Evolutionary conservation across 148 eudicot genomes (phyloP), one percentile per base, ranked within the genome.

Genomic region (Heliamphora exappendiculata): DNA sequence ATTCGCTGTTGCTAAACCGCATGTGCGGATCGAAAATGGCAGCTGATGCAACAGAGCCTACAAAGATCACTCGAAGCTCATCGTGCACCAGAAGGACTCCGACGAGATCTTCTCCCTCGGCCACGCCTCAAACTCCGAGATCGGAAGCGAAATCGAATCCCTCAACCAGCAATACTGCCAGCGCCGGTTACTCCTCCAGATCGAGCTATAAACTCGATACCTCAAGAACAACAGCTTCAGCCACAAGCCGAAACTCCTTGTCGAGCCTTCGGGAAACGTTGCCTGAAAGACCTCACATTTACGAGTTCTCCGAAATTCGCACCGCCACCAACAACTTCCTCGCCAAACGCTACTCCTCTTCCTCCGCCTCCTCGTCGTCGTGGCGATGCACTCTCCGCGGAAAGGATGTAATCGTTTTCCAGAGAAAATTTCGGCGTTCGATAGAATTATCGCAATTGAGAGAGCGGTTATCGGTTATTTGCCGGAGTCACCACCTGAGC

Each of bases 311-410:
- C 55, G 93, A 94, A 41, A 85, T 94, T 29, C 93, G 95, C 34
- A 29, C 83, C 66, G 91, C 97, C 66, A 94, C 98, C 63, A 94
- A 94, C 84, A 94, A 94, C 58, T 94, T 94, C 84, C 91, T 91
- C 72, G 53, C 88, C 31, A 88, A 84, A n/a, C 82, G 83, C 65
- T 42, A 75, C 78, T 70, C 80, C 59, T 79, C 75, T 67, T 70
- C 80, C 54, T 78, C 75, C 74, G 34, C 80, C 49, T 78, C 90
- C 9, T 64, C 93, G 14, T 82, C 89, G 0, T 88, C 88, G 6
- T 93, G 98, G 97, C 87, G 87, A 0, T 89, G 89, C 71, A 33
- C 68, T 19, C 81, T 93, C 37, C 86, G 77, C 49, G 82, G 79
- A 64, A 86, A 87, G 44, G 84, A 91, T 64, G 91, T 83, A 0